A percentile compares a stretch with the other conserved stretches of the same genome.
phyloP scores from a whole-genome alignment of 495 filamentous ascomycete species.

The Margaritispora aquatica region DNA sequence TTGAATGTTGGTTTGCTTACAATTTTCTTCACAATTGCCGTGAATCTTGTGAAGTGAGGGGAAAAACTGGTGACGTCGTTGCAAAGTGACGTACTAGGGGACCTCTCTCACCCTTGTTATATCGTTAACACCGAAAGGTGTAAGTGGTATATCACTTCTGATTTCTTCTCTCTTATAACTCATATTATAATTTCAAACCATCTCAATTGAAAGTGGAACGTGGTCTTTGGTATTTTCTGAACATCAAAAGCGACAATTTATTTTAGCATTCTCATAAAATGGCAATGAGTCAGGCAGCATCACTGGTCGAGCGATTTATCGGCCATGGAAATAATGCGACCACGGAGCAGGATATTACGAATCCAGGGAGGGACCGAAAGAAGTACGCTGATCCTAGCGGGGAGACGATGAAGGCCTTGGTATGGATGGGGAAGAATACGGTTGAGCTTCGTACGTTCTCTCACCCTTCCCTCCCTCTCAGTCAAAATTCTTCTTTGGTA shows the following conservation, averaged over 20 bases:
- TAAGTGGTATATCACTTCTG: background rate
- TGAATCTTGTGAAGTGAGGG: background rate
- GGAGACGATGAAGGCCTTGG: constrained; percentile 66
- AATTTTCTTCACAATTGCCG: background rate
- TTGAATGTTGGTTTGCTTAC: background rate
- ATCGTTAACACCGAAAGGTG: too few relatives aligned
- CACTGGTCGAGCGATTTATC: constrained; percentile 54
- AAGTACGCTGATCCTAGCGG: constrained; percentile 35
- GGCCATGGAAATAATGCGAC: constrained; percentile 56
- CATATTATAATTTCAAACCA: background rate
- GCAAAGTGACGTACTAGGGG: background rate
- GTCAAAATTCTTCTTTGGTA: background rate
- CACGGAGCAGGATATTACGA: constrained; percentile 51
- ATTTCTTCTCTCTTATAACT: background rate
- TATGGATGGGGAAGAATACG: constrained; percentile 65
- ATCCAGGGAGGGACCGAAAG: constrained; percentile 31
- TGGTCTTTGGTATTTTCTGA: too few relatives aligned
- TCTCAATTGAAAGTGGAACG: too few relatives aligned
- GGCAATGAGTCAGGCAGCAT: constrained; percentile 36
- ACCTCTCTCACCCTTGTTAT: too few relatives aligned
- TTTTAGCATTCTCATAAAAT: too few relatives aligned
- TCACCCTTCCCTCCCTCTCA: background rate
- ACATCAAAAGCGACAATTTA: too few relatives aligned
- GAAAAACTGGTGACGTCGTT: background rate
- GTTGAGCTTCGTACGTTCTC: constrained; percentile 45